Percentiles rank a stretch among this genome's conserved stretches.
Conservation (phyloP, 1,284 basidiomycete genomes). For the Laetiporus sulphureus region DNA sequence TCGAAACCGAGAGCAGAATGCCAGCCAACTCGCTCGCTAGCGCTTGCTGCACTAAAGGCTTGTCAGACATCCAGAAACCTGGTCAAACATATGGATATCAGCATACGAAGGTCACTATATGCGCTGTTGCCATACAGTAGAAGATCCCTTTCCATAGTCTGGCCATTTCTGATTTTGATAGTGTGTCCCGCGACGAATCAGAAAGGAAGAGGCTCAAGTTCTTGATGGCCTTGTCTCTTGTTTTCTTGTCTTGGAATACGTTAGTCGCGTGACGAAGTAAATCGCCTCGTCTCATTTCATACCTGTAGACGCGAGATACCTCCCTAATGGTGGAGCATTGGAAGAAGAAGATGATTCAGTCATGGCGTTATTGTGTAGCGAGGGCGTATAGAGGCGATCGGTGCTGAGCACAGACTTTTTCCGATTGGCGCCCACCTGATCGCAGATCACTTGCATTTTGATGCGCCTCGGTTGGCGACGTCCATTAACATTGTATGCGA, state of each 20-base stretch:
- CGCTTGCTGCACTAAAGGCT: constrained; percentile 92
- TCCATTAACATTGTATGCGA: too few species aligned
- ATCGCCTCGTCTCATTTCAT: too few species aligned
- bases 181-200: constrained; percentile 44
- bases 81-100: not conserved
- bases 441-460: too few species aligned
- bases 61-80: constrained; percentile 99
- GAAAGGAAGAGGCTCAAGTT: constrained; percentile 74
- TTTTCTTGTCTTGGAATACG: constrained; percentile 67
- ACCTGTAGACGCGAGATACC: constrained; percentile 90
- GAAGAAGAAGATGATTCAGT: constrained; percentile 15
- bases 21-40: constrained; percentile 84
- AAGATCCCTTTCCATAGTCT: constrained; percentile 98
- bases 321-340: constrained; percentile 62
- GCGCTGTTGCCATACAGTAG: constrained; percentile 64
- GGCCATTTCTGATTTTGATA: constrained; percentile 74
- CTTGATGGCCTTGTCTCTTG: constrained; percentile 83
- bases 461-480: too few species aligned
- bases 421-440: too few species aligned
- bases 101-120: not conserved
- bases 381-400: too few species aligned
- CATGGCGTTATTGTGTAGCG: too few species aligned
- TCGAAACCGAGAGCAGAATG: constrained; percentile 66
- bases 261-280: constrained; percentile 4
- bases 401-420: too few species aligned